Evolutionary conservation across 176 grass and related monocot species (phyloP).

Genomic region (Avena sativa): DNA sequence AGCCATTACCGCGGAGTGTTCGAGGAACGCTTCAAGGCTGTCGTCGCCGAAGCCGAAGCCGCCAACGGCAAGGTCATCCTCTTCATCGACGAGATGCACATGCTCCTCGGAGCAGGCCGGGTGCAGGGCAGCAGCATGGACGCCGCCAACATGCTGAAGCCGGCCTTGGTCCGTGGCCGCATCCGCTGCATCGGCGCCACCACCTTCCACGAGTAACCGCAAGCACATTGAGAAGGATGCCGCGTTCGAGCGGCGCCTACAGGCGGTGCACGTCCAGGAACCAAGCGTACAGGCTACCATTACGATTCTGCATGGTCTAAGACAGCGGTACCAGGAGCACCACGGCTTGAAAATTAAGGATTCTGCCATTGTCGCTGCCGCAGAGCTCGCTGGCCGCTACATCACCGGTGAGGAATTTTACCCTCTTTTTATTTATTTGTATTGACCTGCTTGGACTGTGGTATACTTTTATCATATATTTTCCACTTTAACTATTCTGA

Average conservation of each 20-base stretch:
- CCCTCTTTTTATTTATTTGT: too few species aligned
- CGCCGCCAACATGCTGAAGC: slow-evolving; percentile 45
- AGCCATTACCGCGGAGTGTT: slow-evolving; percentile 8
- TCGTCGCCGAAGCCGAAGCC: background rate
- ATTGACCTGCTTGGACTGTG: too few species aligned
- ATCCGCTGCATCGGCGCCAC: slow-evolving; percentile 46
- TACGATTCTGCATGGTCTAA: slow-evolving; percentile 22
- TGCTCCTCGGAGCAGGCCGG: slow-evolving; percentile 1
- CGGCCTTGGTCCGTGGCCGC: slow-evolving; percentile 32
- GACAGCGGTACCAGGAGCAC: slow-evolving; percentile 23
- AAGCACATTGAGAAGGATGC: slow-evolving; percentile 49
- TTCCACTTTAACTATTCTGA: too few species aligned
- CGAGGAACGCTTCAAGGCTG: slow-evolving; percentile 37
- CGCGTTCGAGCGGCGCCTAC: slow-evolving; percentile 32
- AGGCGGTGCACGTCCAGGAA: slow-evolving; percentile 31
- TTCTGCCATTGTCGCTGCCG: slow-evolving; percentile 20
- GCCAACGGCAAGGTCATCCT: slow-evolving; percentile 12
- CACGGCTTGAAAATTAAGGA: background rate
- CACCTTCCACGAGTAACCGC: slow-evolving; percentile 30
- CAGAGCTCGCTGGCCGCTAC: slow-evolving; percentile 11
- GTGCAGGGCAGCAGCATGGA: background rate
- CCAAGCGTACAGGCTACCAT: background rate
- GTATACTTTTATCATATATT: too few species aligned
- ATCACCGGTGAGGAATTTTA: slow-evolving; percentile 23
- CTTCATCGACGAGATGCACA: slow-evolving; percentile 50